These are phyloP conservation scores for Paulownia fortunei DNA, from an alignment of 257 asterid genomes.

Conservation along the genomic window DNA sequence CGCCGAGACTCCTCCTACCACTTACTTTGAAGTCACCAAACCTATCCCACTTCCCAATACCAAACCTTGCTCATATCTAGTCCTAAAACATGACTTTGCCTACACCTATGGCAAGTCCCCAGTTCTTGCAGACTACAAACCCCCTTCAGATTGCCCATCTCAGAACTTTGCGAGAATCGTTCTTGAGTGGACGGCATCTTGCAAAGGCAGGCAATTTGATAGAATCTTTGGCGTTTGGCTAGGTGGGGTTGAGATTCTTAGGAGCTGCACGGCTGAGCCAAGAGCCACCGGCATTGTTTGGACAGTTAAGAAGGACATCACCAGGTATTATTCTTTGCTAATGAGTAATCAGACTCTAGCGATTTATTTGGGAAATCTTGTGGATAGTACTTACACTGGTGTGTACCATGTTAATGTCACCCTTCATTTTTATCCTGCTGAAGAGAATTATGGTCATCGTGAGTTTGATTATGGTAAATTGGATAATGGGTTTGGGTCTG, in stretches of 20 bases:
- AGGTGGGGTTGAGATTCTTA: constrained; percentile 79
- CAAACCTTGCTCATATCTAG: constrained; percentile 55
- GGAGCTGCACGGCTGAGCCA: constrained; percentile 93
- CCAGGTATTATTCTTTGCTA: constrained; percentile 73
- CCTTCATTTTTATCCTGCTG: constrained; percentile 70
- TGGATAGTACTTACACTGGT: constrained; percentile 73
- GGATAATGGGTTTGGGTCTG: constrained; percentile 26
- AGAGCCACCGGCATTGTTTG: constrained; percentile 60
- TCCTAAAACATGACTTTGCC: constrained; percentile 70
- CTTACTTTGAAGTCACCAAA: constrained; percentile 69
- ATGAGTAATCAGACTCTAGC: constrained; percentile 58
- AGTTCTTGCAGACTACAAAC: constrained; percentile 50
- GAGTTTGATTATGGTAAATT: not conserved
- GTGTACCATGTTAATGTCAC: constrained; percentile 69
- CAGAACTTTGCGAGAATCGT: constrained; percentile 54
- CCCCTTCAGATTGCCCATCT: constrained; percentile 54
- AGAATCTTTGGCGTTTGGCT: constrained; percentile 85
- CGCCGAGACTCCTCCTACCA: constrained; percentile 40
- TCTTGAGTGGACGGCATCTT: constrained; percentile 71
- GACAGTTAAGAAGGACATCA: constrained; percentile 75
- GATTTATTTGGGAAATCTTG: constrained; percentile 65
- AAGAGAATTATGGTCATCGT: constrained; percentile 1
- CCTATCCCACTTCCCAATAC: constrained; percentile 62
- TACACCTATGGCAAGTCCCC: constrained; percentile 66
- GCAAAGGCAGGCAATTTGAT: constrained; percentile 81